phyloP scores from a whole-genome alignment of 176 grass and related monocot species.

The Microstegium vimineum region DNA sequence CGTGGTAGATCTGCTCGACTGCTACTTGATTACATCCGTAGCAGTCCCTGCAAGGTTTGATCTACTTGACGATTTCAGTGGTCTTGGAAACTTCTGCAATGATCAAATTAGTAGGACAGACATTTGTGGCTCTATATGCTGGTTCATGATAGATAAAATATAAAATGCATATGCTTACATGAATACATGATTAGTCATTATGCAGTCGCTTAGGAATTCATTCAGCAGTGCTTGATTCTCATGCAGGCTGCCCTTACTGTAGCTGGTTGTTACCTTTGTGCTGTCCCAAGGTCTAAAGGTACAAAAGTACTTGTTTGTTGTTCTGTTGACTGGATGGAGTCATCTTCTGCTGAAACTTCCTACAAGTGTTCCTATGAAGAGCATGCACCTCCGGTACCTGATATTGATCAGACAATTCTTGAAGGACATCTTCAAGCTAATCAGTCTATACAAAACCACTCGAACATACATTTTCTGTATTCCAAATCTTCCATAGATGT shows the following conservation, averaged over 20 bases:
- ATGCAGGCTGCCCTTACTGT: conserved; percentile 72
- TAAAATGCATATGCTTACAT: conserved; percentile 12
- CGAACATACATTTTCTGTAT: conserved; percentile 45
- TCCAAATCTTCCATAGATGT: conserved; percentile 64
- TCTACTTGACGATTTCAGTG: conserved; percentile 22
- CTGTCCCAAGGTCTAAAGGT: conserved; percentile 84
- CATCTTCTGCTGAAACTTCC: conserved; percentile 38
- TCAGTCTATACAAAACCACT: conserved; percentile 31
- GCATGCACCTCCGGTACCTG: conserved; percentile 32
- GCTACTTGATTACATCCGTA: conserved; percentile 69
- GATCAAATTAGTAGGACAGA: not conserved
- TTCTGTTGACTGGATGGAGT: conserved; percentile 53
- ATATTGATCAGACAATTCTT: conserved; percentile 54
- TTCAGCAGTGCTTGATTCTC: conserved; percentile 26
- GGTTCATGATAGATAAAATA: not conserved
- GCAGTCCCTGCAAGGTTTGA: conserved; percentile 79
- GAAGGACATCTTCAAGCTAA: conserved; percentile 40
- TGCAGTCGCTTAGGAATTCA: not conserved
- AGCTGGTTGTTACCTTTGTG: conserved; percentile 80
- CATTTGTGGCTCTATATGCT: conserved; percentile 3
- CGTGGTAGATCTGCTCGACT: conserved; percentile 65
- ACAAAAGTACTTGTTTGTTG: conserved; percentile 78
- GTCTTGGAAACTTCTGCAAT: conserved; percentile 6
- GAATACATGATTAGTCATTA: conserved; percentile 4
- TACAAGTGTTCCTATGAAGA: conserved; percentile 60